A percentile compares a stretch with the other conserved stretches of the same genome.
phyloP scores from a whole-genome alignment of 441 rosid species.

The Populus tomentosa region DNA sequence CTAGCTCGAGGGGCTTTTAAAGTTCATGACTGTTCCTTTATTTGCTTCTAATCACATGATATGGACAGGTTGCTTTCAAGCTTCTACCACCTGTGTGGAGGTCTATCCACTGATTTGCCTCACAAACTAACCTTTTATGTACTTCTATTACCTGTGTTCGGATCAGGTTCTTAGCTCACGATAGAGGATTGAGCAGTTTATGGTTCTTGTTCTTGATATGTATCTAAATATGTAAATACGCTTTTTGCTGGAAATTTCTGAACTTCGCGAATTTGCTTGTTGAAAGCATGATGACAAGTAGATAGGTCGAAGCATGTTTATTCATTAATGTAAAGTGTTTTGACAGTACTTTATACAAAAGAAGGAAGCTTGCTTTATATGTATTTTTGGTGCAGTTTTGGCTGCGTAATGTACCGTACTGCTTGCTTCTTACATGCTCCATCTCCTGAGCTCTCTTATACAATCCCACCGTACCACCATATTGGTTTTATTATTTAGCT shows the following conservation, averaged over 20 bases:
- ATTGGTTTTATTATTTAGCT: too few relatives aligned
- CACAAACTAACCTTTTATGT: constrained; percentile 7
- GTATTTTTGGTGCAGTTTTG: neutral
- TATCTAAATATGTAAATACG: neutral
- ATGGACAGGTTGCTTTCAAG: neutral
- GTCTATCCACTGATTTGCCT: constrained; percentile 10
- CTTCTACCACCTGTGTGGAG: constrained; percentile 5
- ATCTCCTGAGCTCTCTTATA: too few relatives aligned
- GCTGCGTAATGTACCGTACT: too few relatives aligned
- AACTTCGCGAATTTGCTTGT: too few relatives aligned
- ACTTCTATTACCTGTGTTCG: neutral
- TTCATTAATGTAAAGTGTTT: too few relatives aligned
- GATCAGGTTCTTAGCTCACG: constrained; percentile 5
- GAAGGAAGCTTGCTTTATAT: neutral
- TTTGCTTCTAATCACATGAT: neutral
- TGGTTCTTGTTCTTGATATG: constrained; percentile 9
- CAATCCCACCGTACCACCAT: neutral
- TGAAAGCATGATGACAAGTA: too few relatives aligned
- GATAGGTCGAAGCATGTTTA: too few relatives aligned
- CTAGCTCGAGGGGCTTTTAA: constrained; percentile 61
- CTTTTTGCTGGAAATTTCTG: neutral
- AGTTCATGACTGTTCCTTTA: neutral
- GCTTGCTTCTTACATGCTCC: too few relatives aligned
- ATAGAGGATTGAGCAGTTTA: constrained; percentile 17
- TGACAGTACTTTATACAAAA: neutral